phyloP scores from a whole-genome alignment of 495 filamentous ascomycete species.

The Saxispiralis lemnorum region DNA sequence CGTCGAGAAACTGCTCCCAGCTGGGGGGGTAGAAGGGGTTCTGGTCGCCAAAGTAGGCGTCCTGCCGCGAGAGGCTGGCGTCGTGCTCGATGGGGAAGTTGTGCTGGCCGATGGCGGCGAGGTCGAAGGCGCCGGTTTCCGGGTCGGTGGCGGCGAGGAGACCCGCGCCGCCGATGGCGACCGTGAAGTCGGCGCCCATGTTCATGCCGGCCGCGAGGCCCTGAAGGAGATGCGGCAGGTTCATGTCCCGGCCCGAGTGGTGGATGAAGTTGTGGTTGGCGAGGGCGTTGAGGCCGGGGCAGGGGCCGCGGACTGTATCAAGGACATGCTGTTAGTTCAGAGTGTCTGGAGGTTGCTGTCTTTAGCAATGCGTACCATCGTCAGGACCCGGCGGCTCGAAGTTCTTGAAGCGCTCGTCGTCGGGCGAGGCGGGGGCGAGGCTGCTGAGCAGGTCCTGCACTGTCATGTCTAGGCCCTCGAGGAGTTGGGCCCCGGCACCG shows the following conservation, averaged over 20 bases:
- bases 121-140: slow-evolving; percentile 9
- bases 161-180: slow-evolving; percentile 5
- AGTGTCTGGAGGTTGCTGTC: neutral
- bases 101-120: slow-evolving; percentile 17
- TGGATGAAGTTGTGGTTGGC: slow-evolving; percentile 19
- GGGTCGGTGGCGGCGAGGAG: slow-evolving; percentile 8
- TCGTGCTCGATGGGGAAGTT: slow-evolving; percentile 20
- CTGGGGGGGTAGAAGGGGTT: slow-evolving; percentile 11
- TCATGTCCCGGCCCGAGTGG: slow-evolving; percentile 14
- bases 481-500: too few relatives aligned
- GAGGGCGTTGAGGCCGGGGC: slow-evolving; percentile 19
- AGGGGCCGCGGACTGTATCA: slow-evolving; percentile 13
- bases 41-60: slow-evolving; percentile 12
- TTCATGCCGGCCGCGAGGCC: slow-evolving; percentile 13
- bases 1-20: slow-evolving; percentile 11
- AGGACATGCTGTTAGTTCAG: neutral
- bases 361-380: slow-evolving; percentile 2
- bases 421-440: slow-evolving; percentile 1
- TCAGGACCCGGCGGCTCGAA: slow-evolving; percentile 4
- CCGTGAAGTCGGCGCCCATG: slow-evolving; percentile 12
- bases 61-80: slow-evolving; percentile 13
- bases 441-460: neutral
- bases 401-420: slow-evolving; percentile 3
- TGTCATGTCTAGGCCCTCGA: neutral
- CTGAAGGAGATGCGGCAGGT: slow-evolving; percentile 5